phyloP scores from a whole-genome alignment of 352 stramenopile genomes.

The Phytopythium vexans region DNA sequence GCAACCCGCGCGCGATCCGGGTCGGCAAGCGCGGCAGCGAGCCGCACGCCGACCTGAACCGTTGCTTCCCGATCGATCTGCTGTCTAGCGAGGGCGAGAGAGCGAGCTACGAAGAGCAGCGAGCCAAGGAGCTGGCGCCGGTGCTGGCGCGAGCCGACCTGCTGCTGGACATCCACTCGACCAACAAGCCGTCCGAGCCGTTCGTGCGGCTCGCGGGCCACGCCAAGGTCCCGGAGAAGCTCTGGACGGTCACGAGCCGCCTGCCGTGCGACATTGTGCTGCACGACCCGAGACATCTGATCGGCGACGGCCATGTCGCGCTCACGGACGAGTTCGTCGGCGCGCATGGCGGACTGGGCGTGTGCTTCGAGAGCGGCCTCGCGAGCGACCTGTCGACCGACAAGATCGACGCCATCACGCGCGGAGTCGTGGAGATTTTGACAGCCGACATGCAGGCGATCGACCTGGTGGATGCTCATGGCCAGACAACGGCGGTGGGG shows the following conservation, averaged over 20 bases:
- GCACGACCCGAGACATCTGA: slow-evolving; percentile 54
- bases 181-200: slow-evolving; percentile 67
- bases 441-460: slow-evolving; percentile 34
- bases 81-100: slow-evolving; percentile 7
- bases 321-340: slow-evolving; percentile 76
- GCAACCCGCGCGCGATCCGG: slow-evolving; percentile 52
- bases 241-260: slow-evolving; percentile 27
- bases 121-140: slow-evolving; percentile 53
- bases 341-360: slow-evolving; percentile 45
- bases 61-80: slow-evolving; percentile 48
- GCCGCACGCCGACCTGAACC: slow-evolving; percentile 63
- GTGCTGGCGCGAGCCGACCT: slow-evolving; percentile 50
- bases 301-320: slow-evolving; percentile 52
- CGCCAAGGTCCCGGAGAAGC: slow-evolving; percentile 14
- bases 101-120: slow-evolving; percentile 41
- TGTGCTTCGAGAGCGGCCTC: slow-evolving; percentile 70
- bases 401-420: slow-evolving; percentile 42
- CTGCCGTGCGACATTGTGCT: slow-evolving; percentile 58
- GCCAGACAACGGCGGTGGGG: not conserved
- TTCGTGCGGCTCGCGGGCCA: slow-evolving; percentile 63
- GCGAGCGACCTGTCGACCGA: slow-evolving; percentile 43
- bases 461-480: slow-evolving; percentile 14
- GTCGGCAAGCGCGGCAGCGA: slow-evolving; percentile 46
- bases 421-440: slow-evolving; percentile 48
- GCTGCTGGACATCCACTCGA: slow-evolving; percentile 74